Evolutionary conservation across 192 early-diverging fungal species (phyloP), one percentile per base, ranked within the genome.

Genomic region (Linnemannia exigua): DNA sequence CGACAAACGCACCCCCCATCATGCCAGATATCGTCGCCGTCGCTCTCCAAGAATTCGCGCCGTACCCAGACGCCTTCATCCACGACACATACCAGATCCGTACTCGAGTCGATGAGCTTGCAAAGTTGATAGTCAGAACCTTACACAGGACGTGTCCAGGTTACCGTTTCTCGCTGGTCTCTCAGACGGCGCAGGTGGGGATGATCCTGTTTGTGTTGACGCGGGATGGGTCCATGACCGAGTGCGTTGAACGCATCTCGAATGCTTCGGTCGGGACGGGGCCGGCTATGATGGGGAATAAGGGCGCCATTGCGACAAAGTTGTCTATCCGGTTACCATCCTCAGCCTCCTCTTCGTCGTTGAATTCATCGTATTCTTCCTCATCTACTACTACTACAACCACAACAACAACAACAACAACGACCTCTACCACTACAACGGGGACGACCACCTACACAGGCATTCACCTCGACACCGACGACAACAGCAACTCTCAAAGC

Each of bases 11-110:
- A 54, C 22, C 81, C 2, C 66, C 74, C 22, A 51, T 84, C 50
- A 81, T 81, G 41, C 89, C 89, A 0, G 89, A 90, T 71, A 88
- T 90, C 52, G 83, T 90, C 61, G 89, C 78, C 22, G 54, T 90
- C 25, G 89, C 88, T 3, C 75, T 90, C 41, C 89, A 90, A 78
- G 89, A 90, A 74, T 79, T 88, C 54, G 76, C 48, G 2, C 81
- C 84, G 0, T 87, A 82, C 36, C 89, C 87, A 17, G 68, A 83
- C 33, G 87, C 87, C 16, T 87, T 88, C 51, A 74, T 90, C 35
- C 72, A 77, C 46, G 36, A 33, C 72, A 84, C 74, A 12, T 76
- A 79, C 20, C 63, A 81, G 31, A 54, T 82, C 51, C 8, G 58
- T 2, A 47, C 58, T 35, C 68, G 79, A 46, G 31, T 90, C 20